Evolutionary conservation across 805 yeast species (phyloP).

Genomic region (Candida methanosorbosa): DNA sequence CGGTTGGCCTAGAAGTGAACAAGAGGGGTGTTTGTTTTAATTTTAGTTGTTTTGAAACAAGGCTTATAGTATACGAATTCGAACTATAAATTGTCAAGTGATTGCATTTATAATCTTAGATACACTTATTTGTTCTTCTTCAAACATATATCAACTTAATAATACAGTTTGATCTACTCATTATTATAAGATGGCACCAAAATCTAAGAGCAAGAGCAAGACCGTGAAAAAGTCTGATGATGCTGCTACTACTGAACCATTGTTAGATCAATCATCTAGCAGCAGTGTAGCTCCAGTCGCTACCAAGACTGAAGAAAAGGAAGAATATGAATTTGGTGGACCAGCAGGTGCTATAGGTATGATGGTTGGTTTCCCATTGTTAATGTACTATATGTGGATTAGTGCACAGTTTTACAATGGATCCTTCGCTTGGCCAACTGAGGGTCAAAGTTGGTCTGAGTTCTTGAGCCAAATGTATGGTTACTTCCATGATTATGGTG

Average conservation of each 20-base stretch:
- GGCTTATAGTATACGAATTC: too few relatives aligned
- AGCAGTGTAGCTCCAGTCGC: too few relatives aligned
- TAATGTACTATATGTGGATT: constrained; percentile 97
- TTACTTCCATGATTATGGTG: constrained; percentile 40
- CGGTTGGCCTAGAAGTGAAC: too few relatives aligned
- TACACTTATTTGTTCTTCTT: too few relatives aligned
- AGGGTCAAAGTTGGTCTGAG: constrained; percentile 42
- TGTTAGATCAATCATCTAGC: neutral
- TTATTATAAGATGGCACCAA: too few relatives aligned
- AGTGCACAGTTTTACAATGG: constrained; percentile 77
- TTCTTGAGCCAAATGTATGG: constrained; percentile 38
- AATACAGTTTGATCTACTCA: too few relatives aligned
- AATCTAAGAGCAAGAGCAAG: too few relatives aligned
- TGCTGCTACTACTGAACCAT: neutral
- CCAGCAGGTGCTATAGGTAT: constrained; percentile 82
- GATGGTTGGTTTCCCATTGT: constrained; percentile 85
- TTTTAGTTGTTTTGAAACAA: too few relatives aligned
- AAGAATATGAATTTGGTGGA: constrained; percentile 89
- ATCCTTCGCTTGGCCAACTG: constrained; percentile 56
- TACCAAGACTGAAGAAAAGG: constrained; percentile 3
- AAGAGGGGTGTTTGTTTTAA: too few relatives aligned
- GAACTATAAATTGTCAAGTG: too few relatives aligned
- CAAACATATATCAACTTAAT: too few relatives aligned
- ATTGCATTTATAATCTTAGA: too few relatives aligned
- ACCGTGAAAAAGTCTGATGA: neutral